phyloP scores from a whole-genome alignment of 306 rosid species.

The Urtica urens region DNA sequence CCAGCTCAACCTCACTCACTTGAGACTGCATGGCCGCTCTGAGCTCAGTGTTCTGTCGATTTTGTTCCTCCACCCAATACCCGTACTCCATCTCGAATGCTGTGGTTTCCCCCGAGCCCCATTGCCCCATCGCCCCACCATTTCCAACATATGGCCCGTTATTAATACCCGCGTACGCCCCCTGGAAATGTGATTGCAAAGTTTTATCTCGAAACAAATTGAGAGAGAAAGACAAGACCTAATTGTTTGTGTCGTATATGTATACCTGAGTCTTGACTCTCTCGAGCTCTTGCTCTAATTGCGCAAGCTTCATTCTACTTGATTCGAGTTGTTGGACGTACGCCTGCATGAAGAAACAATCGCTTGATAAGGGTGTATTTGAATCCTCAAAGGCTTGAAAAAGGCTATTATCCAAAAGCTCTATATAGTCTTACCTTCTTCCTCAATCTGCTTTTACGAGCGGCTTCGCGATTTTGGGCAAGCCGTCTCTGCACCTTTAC shows the following conservation, averaged over 20 bases:
- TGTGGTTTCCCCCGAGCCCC: neutral
- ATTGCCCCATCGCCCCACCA: neutral
- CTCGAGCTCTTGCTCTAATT: conserved; percentile 64
- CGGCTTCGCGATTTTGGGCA: conserved; percentile 92
- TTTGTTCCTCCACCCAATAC: conserved; percentile 77
- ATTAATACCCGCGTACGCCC: too few relatives aligned
- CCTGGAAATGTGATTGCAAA: too few relatives aligned
- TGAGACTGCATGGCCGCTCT: conserved; percentile 59
- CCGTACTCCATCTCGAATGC: conserved; percentile 69
- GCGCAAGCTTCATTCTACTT: conserved; percentile 68
- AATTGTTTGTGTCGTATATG: too few relatives aligned
- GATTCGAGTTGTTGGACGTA: conserved; percentile 86
- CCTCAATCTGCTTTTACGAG: conserved; percentile 60
- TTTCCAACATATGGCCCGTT: too few relatives aligned
- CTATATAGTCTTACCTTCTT: conserved; percentile 55
- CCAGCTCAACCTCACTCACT: conserved; percentile 45
- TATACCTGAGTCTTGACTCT: conserved; percentile 64
- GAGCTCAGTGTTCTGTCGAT: conserved; percentile 48
- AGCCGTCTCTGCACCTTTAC: conserved; percentile 50
- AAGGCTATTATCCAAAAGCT: neutral
- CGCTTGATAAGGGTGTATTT: neutral
- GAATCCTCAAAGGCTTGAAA: neutral
- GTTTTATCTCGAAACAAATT: too few relatives aligned
- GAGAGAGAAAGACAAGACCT: too few relatives aligned
- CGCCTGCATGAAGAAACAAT: conserved; percentile 27